phyloP scores from a whole-genome alignment of 345 rosid species.

The Psidium friedrichsthalianum region DNA sequence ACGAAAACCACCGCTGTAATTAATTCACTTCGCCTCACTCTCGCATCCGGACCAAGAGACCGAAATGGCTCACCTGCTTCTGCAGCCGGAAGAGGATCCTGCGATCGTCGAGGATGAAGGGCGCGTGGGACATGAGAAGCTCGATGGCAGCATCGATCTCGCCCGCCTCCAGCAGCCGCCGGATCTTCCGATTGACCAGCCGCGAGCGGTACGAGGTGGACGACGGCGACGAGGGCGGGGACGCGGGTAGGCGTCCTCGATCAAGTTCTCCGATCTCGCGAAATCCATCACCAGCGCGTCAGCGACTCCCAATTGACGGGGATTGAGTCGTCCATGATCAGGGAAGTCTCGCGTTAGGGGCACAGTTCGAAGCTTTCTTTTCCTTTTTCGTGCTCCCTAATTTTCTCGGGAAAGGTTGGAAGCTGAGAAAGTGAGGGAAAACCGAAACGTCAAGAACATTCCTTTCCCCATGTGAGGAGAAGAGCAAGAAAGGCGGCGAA shows the following conservation, averaged over 20 bases:
- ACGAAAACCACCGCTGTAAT: background rate
- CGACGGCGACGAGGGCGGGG: constrained; percentile 19
- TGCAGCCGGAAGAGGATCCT: constrained; percentile 74
- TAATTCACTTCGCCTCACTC: background rate
- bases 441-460: background rate
- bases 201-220: constrained; percentile 60
- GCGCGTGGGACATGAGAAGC: constrained; percentile 54
- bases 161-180: constrained; percentile 61
- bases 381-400: background rate
- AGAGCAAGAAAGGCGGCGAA: constrained; percentile 20
- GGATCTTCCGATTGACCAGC: constrained; percentile 68
- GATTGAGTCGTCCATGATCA: constrained; percentile 18
- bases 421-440: background rate
- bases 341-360: no score
- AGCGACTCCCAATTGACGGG: constrained; percentile 91
- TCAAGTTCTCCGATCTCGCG: constrained; percentile 70
- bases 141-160: constrained; percentile 60
- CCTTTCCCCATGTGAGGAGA: background rate
- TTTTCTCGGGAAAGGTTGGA: background rate
- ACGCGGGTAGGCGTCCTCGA: constrained; percentile 27
- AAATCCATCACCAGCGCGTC: constrained; percentile 67
- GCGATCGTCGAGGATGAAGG: constrained; percentile 68
- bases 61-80: constrained; percentile 46
- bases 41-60: background rate
- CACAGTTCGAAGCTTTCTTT: no score